phyloP scores from a whole-genome alignment of 2,329 filamentous ascomycete species.

The Monosporascus sp. region DNA sequence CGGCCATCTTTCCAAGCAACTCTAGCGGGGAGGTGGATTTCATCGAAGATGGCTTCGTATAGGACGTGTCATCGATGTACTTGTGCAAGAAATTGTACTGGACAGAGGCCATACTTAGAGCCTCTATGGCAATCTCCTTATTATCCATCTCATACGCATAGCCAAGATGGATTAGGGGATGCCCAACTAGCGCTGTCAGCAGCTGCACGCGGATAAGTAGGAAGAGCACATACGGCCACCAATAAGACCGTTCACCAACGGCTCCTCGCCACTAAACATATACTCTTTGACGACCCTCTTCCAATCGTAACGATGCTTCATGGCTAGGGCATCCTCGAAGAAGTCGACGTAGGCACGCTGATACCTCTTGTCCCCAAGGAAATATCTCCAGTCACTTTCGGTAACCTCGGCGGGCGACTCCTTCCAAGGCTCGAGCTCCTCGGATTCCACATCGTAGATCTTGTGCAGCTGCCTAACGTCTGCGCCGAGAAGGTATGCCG shows the following conservation, averaged over 20 bases:
- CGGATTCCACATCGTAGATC: slow-evolving; percentile 73
- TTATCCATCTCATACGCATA: slow-evolving; percentile 87
- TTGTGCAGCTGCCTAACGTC: slow-evolving; percentile 65
- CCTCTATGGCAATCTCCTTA: slow-evolving; percentile 83
- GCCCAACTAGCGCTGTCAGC: slow-evolving; percentile 58
- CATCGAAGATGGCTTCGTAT: slow-evolving; percentile 59
- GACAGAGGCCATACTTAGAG: slow-evolving; percentile 61
- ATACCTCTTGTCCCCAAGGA: slow-evolving; percentile 71
- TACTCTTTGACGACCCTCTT: slow-evolving; percentile 70
- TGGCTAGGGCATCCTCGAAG: slow-evolving; percentile 84
- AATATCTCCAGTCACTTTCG: slow-evolving; percentile 80
- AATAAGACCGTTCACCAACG: slow-evolving; percentile 75
- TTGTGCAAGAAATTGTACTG: slow-evolving; percentile 57
- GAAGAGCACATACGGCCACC: slow-evolving; percentile 59
- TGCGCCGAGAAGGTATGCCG: slow-evolving; percentile 81
- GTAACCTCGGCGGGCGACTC: slow-evolving; percentile 82
- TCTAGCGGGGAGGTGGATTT: slow-evolving; percentile 59
- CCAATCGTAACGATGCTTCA: slow-evolving; percentile 75
- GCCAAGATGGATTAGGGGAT: slow-evolving; percentile 91
- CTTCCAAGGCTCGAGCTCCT: slow-evolving; percentile 70
- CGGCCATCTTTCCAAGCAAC: slow-evolving; percentile 62
- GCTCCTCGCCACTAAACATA: slow-evolving; percentile 67
- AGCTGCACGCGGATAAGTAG: not conserved
- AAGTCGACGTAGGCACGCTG: slow-evolving; percentile 91
- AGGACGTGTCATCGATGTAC: slow-evolving; percentile 67